These are phyloP conservation scores for Neurospora cerealis DNA, from an alignment of 495 filamentous ascomycete genomes.

Conservation along the genomic window DNA sequence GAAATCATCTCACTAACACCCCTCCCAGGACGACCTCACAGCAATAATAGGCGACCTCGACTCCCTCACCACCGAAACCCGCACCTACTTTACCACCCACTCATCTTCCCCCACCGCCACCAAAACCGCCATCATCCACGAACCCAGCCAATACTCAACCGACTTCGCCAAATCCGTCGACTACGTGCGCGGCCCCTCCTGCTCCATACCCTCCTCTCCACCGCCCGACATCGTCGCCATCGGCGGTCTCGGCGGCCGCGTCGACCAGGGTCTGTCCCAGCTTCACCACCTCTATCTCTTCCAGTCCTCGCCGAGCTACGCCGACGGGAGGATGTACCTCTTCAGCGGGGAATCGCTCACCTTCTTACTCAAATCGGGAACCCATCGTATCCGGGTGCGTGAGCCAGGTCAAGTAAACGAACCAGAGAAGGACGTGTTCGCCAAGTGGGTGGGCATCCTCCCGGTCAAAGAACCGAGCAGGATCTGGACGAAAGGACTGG, in stretches of 20 bases:
- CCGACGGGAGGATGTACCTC: slow-evolving; percentile 50
- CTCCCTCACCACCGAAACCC: slow-evolving; percentile 53
- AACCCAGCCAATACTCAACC: slow-evolving; percentile 74
- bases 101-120: slow-evolving; percentile 26
- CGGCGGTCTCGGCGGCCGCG: slow-evolving; percentile 79
- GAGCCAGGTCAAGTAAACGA: slow-evolving; percentile 15
- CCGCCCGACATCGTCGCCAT: slow-evolving; percentile 51
- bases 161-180: slow-evolving; percentile 57
- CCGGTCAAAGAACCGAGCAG: slow-evolving; percentile 62
- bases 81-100: slow-evolving; percentile 52
- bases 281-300: slow-evolving; percentile 68
- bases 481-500: slow-evolving; percentile 69
- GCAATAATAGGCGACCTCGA: slow-evolving; percentile 83
- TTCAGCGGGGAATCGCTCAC: slow-evolving; percentile 70
- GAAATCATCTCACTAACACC: neutral
- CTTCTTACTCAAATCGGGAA: slow-evolving; percentile 60
- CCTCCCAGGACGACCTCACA: slow-evolving; percentile 46
- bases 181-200: slow-evolving; percentile 21
- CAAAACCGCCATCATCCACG: slow-evolving; percentile 43
- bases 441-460: slow-evolving; percentile 71
- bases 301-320: slow-evolving; percentile 34
- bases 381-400: slow-evolving; percentile 58
- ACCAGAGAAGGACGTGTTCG: slow-evolving; percentile 29
- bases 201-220: slow-evolving; percentile 3
- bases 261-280: slow-evolving; percentile 85